Evolutionary conservation across 179 eudicot genomes (phyloP).

Genomic region (Monotropa hypopitys): DNA sequence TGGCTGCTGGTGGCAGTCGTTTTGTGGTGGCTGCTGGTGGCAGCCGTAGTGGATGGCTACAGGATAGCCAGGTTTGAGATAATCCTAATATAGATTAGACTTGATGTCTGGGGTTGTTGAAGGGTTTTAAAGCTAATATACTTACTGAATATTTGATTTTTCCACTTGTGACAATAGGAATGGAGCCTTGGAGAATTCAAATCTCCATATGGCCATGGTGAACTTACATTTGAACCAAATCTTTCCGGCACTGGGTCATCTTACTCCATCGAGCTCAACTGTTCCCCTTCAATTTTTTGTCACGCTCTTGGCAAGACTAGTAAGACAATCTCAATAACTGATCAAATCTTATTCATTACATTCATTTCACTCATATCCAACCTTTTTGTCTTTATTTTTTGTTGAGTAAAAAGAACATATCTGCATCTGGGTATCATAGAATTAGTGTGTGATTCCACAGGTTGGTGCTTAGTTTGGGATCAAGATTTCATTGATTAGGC

Average conservation of each 20-base stretch:
- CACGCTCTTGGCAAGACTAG: background rate
- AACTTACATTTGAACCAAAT: slow-evolving; percentile 9
- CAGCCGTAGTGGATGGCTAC: too few relatives aligned
- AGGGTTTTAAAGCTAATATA: too few relatives aligned
- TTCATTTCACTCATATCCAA: background rate
- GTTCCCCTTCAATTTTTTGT: slow-evolving; percentile 5
- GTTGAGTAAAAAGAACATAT: background rate
- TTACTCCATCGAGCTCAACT: slow-evolving; percentile 19
- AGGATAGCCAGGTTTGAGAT: too few relatives aligned
- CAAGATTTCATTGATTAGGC: background rate
- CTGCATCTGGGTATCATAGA: background rate
- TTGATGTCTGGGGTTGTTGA: background rate
- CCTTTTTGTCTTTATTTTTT: background rate
- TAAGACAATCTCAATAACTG: slow-evolving; percentile 12
- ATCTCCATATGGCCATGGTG: slow-evolving; percentile 8
- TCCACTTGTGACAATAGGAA: slow-evolving; percentile 7
- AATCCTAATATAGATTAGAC: background rate
- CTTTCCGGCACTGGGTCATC: background rate
- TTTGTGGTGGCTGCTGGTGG: too few relatives aligned
- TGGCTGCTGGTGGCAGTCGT: too few relatives aligned
- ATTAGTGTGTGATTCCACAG: background rate
- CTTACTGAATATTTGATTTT: background rate
- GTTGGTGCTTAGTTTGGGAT: background rate
- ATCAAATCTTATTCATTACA: slow-evolving; percentile 15
- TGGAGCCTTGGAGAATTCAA: slow-evolving; percentile 18